Base-by-base conservation (phyloP, 208 protist species). In the Trypanosoma cruzi region DNA sequence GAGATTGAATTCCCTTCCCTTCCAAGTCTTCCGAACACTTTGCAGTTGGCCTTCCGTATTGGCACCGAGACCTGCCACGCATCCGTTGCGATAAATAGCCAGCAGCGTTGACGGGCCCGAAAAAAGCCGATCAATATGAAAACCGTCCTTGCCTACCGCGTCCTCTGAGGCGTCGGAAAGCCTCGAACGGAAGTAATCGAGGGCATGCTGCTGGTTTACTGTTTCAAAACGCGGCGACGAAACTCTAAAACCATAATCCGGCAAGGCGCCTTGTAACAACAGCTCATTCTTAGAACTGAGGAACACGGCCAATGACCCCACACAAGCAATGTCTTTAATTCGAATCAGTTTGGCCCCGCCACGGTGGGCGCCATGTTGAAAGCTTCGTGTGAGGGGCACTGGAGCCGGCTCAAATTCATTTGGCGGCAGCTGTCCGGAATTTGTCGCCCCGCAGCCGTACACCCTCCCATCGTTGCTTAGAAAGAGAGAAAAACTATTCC, bases 11-110 rank as follows among this genome's bases (percentile, higher is more conserved):
- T 44, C 57, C 56, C 68, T 74, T 52, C 81, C 81, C 20, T 75
- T 62, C 18, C 77, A 18, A 16, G 57, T 53, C 63, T 79, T 78
- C 13, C 66, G 63, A 40, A 76, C 60, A 58, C 69, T 79, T 53
- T 85, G 67, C 71, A 92, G 68, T 71, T 92, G 82, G 0, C 86
- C 86, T 54, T 92, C 86, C n/a, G 83, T 70, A 70, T 92, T 92
- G 26, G 83, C 74, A 40, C 86, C 86, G 22, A 92, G 57, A 10
- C 65, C 83, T 5, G 75, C 81, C 31, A 92, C 77, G 63, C 80
- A 92, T n/a, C 86, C 86, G 67, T 92, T 89, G 11, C 64, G 64
- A 63, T 86, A 92, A 34, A 74, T 63, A 64, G 89, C 75, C 32
- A 92, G 72, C 56, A 89, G 57, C 34, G 82, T 89, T 16, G 75